Conservation (phyloP, 108 stramenopile species). For the Pseudonitzschia delicatissima region DNA sequence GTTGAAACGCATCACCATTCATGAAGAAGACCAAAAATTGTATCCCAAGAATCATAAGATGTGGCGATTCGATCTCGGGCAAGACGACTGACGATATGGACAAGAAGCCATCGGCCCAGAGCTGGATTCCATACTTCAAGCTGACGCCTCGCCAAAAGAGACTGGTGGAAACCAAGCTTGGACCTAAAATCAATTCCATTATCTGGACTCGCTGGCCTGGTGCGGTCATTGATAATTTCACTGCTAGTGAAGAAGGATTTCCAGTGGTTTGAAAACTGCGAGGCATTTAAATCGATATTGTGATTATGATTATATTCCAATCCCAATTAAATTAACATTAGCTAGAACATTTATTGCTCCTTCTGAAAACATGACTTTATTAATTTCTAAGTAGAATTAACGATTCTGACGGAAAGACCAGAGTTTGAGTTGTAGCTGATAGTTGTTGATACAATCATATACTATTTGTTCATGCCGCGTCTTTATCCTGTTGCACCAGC, state of each 20-base stretch:
- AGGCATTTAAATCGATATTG: background rate
- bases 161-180: constrained; percentile 63
- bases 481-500: background rate
- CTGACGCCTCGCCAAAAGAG: constrained; percentile 45
- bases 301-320: no score
- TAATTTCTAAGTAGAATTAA: no score
- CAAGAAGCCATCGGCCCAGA: background rate
- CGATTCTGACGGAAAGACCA: no score
- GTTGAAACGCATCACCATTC: constrained; percentile 32
- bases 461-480: no score
- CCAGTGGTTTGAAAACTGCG: background rate
- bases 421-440: no score
- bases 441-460: no score
- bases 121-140: constrained; percentile 68
- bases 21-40: constrained; percentile 60
- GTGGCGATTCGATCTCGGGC: constrained; percentile 61
- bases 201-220: constrained; percentile 70
- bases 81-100: constrained; percentile 1
- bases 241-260: constrained; percentile 18
- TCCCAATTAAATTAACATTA: no score
- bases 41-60: constrained; percentile 58
- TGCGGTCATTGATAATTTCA: constrained; percentile 51
- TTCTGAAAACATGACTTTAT: no score
- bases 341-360: no score
- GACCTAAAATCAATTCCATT: constrained; percentile 61